Conservation (phyloP, 768 basidiomycete species). For the Coprinopsis sp. region DNA sequence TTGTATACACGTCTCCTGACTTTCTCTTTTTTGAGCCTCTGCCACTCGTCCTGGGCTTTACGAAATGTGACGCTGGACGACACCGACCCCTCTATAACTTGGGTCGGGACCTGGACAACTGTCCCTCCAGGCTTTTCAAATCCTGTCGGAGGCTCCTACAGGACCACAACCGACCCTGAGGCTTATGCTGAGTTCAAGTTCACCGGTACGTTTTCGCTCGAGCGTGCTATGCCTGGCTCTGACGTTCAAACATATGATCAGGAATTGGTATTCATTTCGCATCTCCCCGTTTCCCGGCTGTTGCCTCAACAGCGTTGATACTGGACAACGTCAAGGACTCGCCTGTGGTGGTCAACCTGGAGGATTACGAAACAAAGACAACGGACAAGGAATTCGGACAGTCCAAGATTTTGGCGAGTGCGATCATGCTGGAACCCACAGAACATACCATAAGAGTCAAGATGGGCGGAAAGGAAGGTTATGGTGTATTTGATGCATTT, state of each 20-base stretch:
- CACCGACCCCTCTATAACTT: slow-evolving; percentile 6
- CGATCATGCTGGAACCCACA: slow-evolving; percentile 1
- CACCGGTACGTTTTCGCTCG: slow-evolving; percentile 1
- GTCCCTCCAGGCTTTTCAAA: slow-evolving; percentile 1
- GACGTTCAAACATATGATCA: slow-evolving; percentile 10
- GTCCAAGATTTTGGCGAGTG: slow-evolving; percentile 3
- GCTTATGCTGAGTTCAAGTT: slow-evolving; percentile 12
- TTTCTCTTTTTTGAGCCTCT: background rate
- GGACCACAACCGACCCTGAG: background rate
- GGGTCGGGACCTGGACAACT: slow-evolving; percentile 6
- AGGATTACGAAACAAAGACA: background rate
- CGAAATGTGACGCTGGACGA: slow-evolving; percentile 12
- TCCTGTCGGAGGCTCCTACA: background rate
- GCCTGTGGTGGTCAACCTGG: slow-evolving; percentile 2
- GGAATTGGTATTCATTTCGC: slow-evolving; percentile 41
- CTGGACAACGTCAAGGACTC: slow-evolving; percentile 22
- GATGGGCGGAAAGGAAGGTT: slow-evolving; percentile 1
- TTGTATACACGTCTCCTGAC: background rate
- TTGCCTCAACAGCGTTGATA: slow-evolving; percentile 34
- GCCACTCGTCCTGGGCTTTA: background rate
- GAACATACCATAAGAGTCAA: slow-evolving; percentile 9
- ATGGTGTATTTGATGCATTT: slow-evolving; percentile 6
- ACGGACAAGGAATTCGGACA: slow-evolving; percentile 1
- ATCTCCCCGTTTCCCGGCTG: slow-evolving; percentile 43
- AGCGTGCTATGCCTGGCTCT: background rate